Evolutionary conservation across 2,329 filamentous ascomycete species (phyloP).

Genomic region (Xylaria sp.): DNA sequence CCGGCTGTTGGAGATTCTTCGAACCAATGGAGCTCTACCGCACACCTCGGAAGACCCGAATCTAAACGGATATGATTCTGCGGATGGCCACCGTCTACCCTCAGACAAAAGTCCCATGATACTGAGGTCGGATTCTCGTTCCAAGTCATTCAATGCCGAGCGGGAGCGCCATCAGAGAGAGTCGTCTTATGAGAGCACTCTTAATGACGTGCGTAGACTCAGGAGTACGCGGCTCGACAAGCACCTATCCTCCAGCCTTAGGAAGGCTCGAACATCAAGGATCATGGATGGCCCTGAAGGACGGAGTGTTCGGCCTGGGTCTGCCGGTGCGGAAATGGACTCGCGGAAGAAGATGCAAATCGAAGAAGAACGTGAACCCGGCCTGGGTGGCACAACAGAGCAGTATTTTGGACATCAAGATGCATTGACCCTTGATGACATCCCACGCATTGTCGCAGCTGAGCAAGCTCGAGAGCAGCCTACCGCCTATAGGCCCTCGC

Average conservation of each 20-base stretch:
- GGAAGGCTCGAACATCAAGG: slow-evolving; percentile 84
- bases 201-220: slow-evolving; percentile 90
- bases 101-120: slow-evolving; percentile 55
- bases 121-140: slow-evolving; percentile 67
- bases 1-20: slow-evolving; percentile 82
- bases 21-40: slow-evolving; percentile 79
- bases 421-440: slow-evolving; percentile 91
- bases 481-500: slow-evolving; percentile 75
- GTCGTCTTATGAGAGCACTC: slow-evolving; percentile 89
- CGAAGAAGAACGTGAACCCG: slow-evolving; percentile 74
- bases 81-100: slow-evolving; percentile 61
- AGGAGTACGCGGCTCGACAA: slow-evolving; percentile 94
- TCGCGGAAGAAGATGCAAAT: slow-evolving; percentile 70
- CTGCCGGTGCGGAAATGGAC: slow-evolving; percentile 62
- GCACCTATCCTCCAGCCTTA: slow-evolving; percentile 88
- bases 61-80: slow-evolving; percentile 66
- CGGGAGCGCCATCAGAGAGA: slow-evolving; percentile 64
- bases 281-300: slow-evolving; percentile 89
- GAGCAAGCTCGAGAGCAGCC: slow-evolving; percentile 92
- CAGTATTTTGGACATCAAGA: slow-evolving; percentile 89
- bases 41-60: slow-evolving; percentile 74
- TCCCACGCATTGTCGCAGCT: slow-evolving; percentile 91
- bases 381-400: slow-evolving; percentile 71
- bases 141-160: slow-evolving; percentile 72
- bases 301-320: slow-evolving; percentile 68